Evolutionary conservation across 306 rosid species (phyloP), one percentile per base, ranked within the genome.

Genomic region (Malus sieversii): DNA sequence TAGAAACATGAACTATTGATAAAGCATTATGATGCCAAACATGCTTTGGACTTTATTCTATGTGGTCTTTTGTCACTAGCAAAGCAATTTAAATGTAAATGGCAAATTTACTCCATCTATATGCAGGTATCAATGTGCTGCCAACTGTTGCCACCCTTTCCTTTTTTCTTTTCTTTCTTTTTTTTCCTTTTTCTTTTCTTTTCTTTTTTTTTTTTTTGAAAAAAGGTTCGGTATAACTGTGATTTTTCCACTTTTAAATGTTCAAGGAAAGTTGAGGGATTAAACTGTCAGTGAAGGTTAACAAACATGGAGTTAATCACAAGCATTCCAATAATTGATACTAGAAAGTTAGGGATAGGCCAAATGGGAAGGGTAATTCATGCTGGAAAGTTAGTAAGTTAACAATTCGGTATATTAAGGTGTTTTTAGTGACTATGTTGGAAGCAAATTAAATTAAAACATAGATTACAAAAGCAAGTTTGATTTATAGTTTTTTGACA

Each of bases 31-130:
- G 44, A 77, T 69, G 76, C 70, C 78, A 44, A 58, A 40, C 70
- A 48, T 61, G 53, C 64, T 72, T 70, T 70, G 44, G 30, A 77
- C 88, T 79, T 82, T 85, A 82, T 79, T 82, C 88, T 74, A 19
- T 52, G 35, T 23, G 38, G 14, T 75, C 51, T 72, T 72, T 70
- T 72, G 53, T 53, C 59, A 27, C 32, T 29, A 52, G 53, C 52
- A 57, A 75, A 75, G 53, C 80, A 59, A 64, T 32, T 64, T 32
- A 70, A 27, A 46, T 69, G 73, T 69, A 72, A 75, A 67, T 58
- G 60, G 71, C 40, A 44, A 68, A 46, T 81, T 77, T 70, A 68
- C 68, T 59, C 46, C 72, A 66, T 73, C 55, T 15, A 11, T 52
- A 48, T 48, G 45, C 62, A 38, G 75, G 71, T 73, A 60, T 82